Evolutionary conservation across 2,329 filamentous ascomycete species (phyloP).

Genomic region (Nemania sp.): DNA sequence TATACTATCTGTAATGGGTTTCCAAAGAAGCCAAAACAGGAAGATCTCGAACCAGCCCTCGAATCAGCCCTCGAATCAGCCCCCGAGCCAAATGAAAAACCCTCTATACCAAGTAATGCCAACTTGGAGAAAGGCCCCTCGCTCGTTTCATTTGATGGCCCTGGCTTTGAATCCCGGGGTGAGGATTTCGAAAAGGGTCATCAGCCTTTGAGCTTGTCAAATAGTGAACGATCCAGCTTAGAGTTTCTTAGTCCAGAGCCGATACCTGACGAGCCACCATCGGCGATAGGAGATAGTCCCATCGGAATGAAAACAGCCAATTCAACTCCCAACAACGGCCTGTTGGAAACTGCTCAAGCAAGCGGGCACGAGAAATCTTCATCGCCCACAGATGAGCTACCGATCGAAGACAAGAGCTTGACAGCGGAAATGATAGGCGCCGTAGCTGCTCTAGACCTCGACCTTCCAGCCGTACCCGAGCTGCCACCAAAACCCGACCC

Average conservation of each 20-base stretch:
- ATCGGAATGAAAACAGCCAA: background rate
- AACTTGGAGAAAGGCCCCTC: conserved; percentile 22
- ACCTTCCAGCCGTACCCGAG: conserved; percentile 51
- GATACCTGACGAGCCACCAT: conserved; percentile 33
- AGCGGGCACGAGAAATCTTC: background rate
- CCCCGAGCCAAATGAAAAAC: conserved; percentile 19
- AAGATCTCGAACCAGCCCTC: conserved; percentile 21
- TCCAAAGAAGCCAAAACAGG: conserved; percentile 55
- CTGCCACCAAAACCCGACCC: conserved; percentile 58
- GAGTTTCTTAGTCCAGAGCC: conserved; percentile 36
- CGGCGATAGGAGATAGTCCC: background rate
- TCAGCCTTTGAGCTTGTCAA: conserved; percentile 16
- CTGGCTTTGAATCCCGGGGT: background rate
- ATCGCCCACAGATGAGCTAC: conserved; percentile 8
- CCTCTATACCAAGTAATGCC: conserved; percentile 25
- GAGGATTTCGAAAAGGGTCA: conserved; percentile 1
- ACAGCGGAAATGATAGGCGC: conserved; percentile 23
- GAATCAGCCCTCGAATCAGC: too few relatives aligned
- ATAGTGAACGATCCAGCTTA: conserved; percentile 31
- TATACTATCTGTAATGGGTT: conserved; percentile 84
- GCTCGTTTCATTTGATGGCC: conserved; percentile 51
- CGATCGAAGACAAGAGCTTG: conserved; percentile 13
- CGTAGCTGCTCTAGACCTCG: conserved; percentile 32
- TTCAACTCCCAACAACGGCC: background rate
- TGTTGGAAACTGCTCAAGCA: background rate